Base-by-base conservation (phyloP, 352 stramenopile species). In the Globisporangium yorkense region DNA sequence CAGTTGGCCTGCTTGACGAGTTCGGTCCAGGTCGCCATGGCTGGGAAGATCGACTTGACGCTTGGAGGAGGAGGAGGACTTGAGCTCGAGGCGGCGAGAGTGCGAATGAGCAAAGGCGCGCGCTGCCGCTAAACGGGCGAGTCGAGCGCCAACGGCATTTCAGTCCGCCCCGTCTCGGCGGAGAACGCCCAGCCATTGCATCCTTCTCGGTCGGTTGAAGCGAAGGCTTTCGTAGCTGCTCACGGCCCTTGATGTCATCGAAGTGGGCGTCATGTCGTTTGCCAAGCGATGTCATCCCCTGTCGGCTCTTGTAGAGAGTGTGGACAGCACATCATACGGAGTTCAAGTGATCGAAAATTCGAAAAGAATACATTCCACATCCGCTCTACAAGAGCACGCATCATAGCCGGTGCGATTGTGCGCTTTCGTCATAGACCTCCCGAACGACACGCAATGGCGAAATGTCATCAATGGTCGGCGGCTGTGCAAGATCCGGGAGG, bases 1-100 rank as follows among this genome's bases (percentile, higher is more conserved):
- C 90, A 99, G 76, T 99, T 99, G 66, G 98, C 87, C 57, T 94
- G 94, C 49, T 84, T 78, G 57, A 92, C 44, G 50, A 62, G 55
- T 37, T 61, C 55, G 35, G 33, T 48, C 55, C 55, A 61, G 45
- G 55, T 61, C 35, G 55, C 55, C 55, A 61, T 59, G 54, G 43
- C 10, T 50, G 35, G 37, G 37, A 18, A 27, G 24, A 27, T 27
- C 24, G 24, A 27, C 24, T 27, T 27, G 24, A 27, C 24, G 37
- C 37, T 43, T 3, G 37, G 12, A 3, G 9, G 18, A 12, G 12
- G 37, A 15, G 9, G 35, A 41, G 9, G 37, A 16, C 10, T 16
- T 27, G 44, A 37, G 47, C 18, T n/a, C 12, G 47, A 51, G 47
- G 13, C 13, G 12, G 47, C 24, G 18, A 51, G 47, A 51, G 47